These are phyloP conservation scores for Solanum okadae DNA, from an alignment of 257 asterid genomes.

Conservation along the genomic window DNA sequence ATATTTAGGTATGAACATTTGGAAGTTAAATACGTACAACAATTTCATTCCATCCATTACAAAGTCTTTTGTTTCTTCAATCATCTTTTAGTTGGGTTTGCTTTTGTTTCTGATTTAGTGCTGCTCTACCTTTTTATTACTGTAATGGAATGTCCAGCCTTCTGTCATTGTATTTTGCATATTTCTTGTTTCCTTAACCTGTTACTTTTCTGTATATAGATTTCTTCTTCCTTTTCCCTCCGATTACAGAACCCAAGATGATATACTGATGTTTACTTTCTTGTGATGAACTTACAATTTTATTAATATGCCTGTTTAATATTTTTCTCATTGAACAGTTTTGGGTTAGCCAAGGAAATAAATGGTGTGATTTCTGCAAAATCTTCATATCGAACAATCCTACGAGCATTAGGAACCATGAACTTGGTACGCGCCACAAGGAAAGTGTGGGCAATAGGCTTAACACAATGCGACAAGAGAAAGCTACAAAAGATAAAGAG, in stretches of 20 bases:
- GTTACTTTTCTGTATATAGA: neutral
- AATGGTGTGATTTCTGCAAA: conserved; percentile 98
- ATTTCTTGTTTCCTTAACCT: neutral
- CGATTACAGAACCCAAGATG: neutral
- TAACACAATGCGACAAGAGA: conserved; percentile 69
- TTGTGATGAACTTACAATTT: neutral
- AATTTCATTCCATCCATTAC: neutral
- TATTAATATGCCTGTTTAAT: neutral
- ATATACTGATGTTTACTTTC: neutral
- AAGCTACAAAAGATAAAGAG: conserved; percentile 72
- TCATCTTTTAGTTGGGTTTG: neutral
- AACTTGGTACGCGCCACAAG: conserved; percentile 87
- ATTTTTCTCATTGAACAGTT: conserved; percentile 33
- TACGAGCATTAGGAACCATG: conserved; percentile 93
- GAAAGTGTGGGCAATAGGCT: conserved; percentile 76
- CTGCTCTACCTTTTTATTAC: neutral
- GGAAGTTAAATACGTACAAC: neutral
- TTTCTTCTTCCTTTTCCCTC: neutral
- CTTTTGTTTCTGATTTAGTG: neutral
- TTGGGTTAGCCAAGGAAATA: conserved; percentile 99
- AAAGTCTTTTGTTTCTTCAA: neutral
- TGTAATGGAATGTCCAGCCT: neutral
- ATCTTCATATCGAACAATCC: conserved; percentile 88
- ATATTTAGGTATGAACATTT: neutral
- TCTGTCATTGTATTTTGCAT: neutral